Conservation (phyloP, 2,329 filamentous ascomycete species). For the Macrophomina tecta region DNA sequence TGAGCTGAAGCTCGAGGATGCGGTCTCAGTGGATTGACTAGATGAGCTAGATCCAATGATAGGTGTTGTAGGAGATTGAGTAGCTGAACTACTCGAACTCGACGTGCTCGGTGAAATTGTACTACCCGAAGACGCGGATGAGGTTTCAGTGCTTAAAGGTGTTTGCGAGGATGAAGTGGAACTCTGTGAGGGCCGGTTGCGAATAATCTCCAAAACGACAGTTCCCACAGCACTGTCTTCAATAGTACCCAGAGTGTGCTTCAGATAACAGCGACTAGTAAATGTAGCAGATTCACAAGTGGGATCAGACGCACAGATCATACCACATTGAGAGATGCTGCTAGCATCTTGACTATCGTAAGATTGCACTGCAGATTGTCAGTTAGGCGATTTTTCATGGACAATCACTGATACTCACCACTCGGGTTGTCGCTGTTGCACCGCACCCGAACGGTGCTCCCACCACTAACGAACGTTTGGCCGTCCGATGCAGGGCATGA, state of each 20-base stretch:
- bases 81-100: background rate
- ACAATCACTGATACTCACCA: background rate
- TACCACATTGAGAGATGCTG: background rate
- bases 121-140: background rate
- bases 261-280: slow-evolving; percentile 4
- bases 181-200: background rate
- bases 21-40: background rate
- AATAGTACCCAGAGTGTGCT: background rate
- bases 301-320: background rate
- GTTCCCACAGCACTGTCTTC: background rate
- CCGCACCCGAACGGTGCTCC: background rate
- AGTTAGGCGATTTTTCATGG: background rate
- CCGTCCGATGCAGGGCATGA: background rate
- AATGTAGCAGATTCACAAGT: background rate
- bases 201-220: background rate
- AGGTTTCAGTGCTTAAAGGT: background rate
- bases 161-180: background rate
- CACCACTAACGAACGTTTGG: background rate
- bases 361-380: background rate
- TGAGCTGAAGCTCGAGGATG: background rate
- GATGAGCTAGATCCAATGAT: background rate
- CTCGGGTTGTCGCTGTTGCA: background rate
- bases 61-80: no score
- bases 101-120: background rate
- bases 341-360: background rate